Conservation (phyloP, 1,284 basidiomycete genomes). For the Heimioporus punctisporus region DNA sequence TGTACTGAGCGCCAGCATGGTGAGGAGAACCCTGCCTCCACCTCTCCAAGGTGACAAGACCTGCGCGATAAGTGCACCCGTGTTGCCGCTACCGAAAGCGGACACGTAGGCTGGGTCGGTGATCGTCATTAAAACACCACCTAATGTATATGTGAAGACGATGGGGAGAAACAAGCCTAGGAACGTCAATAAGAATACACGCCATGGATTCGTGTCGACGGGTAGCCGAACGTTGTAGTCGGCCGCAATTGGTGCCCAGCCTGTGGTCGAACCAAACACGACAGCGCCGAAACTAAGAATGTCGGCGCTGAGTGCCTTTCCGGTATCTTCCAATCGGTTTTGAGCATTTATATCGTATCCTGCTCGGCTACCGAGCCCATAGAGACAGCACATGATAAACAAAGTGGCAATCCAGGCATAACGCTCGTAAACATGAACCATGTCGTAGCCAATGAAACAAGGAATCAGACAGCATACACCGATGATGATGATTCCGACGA, state of each 20-base stretch:
- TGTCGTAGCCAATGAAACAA: slow-evolving; percentile 52
- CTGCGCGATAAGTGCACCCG: slow-evolving; percentile 48
- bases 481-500: slow-evolving; percentile 48
- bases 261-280: slow-evolving; percentile 54
- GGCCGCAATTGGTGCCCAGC: slow-evolving; percentile 53
- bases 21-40: slow-evolving; percentile 61
- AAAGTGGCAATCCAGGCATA: slow-evolving; percentile 63
- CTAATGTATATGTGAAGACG: slow-evolving; percentile 56
- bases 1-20: slow-evolving; percentile 57
- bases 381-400: slow-evolving; percentile 57
- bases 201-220: slow-evolving; percentile 42
- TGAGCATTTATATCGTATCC: slow-evolving; percentile 52
- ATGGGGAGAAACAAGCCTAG: slow-evolving; percentile 59
- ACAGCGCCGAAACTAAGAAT: slow-evolving; percentile 61
- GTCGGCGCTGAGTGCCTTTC: slow-evolving; percentile 44
- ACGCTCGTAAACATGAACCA: slow-evolving; percentile 61
- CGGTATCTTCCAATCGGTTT: slow-evolving; percentile 45
- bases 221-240: slow-evolving; percentile 61
- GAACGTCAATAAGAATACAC: slow-evolving; percentile 57
- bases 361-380: slow-evolving; percentile 54
- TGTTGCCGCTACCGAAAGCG: slow-evolving; percentile 49
- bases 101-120: slow-evolving; percentile 50
- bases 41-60: slow-evolving; percentile 48
- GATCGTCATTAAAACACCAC: slow-evolving; percentile 58
- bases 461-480: slow-evolving; percentile 45